Conservation (phyloP, 2,329 filamentous ascomycete species). For the Aspergillus ustus region DNA sequence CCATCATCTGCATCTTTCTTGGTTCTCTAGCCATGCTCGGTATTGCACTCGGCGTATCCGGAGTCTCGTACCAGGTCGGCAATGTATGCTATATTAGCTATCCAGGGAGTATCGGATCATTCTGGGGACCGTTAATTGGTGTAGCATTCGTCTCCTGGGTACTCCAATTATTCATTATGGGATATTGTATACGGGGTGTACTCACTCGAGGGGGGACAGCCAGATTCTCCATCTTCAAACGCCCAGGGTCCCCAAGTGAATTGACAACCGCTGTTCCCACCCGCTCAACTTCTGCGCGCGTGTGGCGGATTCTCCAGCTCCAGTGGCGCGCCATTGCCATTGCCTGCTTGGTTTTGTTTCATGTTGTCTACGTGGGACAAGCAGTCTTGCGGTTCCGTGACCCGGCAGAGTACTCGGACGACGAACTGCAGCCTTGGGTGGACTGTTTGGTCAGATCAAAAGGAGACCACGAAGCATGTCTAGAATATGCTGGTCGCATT, state of each 20-base stretch:
- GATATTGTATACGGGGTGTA: constrained; percentile 10
- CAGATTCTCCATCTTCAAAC: constrained; percentile 12
- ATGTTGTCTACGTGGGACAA: constrained; percentile 6
- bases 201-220: neutral
- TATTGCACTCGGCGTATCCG: constrained; percentile 12
- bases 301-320: constrained; percentile 5
- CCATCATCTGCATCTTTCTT: constrained; percentile 7
- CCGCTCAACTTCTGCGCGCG: neutral
- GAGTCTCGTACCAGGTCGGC: constrained; percentile 17
- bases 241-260: neutral
- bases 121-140: constrained; percentile 13
- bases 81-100: constrained; percentile 14
- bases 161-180: constrained; percentile 3
- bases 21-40: constrained; percentile 12
- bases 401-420: neutral
- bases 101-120: constrained; percentile 1
- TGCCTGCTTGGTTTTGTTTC: neutral
- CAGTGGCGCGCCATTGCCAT: constrained; percentile 13
- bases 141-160: constrained; percentile 8
- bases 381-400: neutral
- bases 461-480: neutral
- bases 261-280: neutral
- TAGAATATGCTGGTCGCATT: neutral
- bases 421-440: constrained; percentile 6
- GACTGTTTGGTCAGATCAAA: neutral